Base-by-base conservation (phyloP, 352 stramenopile genomes). In the Phytophthora pisi region DNA sequence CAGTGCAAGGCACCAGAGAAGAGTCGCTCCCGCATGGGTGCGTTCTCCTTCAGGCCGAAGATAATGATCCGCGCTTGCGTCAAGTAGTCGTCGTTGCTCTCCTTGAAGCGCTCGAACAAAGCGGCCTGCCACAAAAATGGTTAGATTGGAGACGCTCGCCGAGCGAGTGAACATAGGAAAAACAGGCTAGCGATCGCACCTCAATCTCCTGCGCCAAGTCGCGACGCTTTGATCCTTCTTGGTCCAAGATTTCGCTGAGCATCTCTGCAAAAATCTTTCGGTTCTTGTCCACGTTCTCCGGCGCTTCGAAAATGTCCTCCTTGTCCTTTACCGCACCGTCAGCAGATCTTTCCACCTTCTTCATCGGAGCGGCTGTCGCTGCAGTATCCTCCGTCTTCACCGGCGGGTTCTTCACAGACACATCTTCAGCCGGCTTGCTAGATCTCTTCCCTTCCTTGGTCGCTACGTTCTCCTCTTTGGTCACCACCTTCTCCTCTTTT, bases 101-200 rank as follows among this genome's bases (percentile, higher is more conserved):
- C 81, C 54, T 89, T 92, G 45, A 91, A 93, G 10, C 88, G 85
- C 57, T 93, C 88, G 66, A 89, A 93, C 36, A 95, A 76, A 52
- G 82, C 72, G 11, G 74, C 72, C 85, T 93, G 34, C 11, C 64
- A 28, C 11, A 56, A 50, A 28, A 46, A 38, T 4, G 31, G 9
- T 38, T 15, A 38, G 31, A 38, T 38, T 30, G 4, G 26, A 30
- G 26, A 30, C 26, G 3, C 26, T 30, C 26, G 26, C 31, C 31
- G 9, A 38, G 31, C 11, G 9, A 38, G 11, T 38, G 31, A 13
- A 5, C 4, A 13, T 4, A 38, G 31, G 1, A 38, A 13, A 38
- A 38, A 38, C 31, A 38, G 31, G 2, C 31, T 10, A 13, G 8
- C 40, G 15, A 10, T 36, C 65, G 13, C 58, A 91, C 84, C 78